phyloP scores from a whole-genome alignment of 225 moss, liverwort and hornwort genomes.

The Sphagnum tenellum region DNA sequence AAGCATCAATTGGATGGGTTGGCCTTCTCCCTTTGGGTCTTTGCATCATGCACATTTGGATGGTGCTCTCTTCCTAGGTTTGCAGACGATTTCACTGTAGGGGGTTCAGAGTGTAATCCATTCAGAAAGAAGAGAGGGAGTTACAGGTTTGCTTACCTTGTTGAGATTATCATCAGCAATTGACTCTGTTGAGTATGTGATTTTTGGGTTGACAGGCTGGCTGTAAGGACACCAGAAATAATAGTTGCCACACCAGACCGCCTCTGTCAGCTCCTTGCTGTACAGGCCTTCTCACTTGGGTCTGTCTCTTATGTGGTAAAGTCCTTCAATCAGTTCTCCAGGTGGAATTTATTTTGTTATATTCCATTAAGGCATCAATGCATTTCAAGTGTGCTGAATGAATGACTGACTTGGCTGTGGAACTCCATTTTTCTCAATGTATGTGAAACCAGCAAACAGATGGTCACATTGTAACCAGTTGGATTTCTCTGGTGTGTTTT shows the following conservation, averaged over 20 bases:
- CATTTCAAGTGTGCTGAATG: too few species aligned
- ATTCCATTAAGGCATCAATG: too few species aligned
- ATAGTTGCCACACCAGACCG: constrained; percentile 78
- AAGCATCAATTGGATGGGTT: constrained; percentile 72
- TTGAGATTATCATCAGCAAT: not conserved
- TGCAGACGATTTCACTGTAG: too few species aligned
- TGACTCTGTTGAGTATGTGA: constrained; percentile 10
- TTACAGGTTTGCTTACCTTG: not conserved
- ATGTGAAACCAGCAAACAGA: not conserved
- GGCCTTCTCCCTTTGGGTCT: too few species aligned
- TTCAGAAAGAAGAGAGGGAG: not conserved
- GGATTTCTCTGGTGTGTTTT: not conserved
- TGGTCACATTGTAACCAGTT: too few species aligned
- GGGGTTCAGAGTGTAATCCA: too few species aligned
- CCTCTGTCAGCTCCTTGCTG: constrained; percentile 45
- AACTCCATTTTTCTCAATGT: not conserved
- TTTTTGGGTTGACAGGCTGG: constrained; percentile 53
- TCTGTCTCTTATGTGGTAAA: constrained; percentile 61
- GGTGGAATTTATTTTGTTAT: too few species aligned
- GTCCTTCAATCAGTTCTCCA: not conserved
- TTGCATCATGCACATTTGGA: too few species aligned
- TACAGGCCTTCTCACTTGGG: constrained; percentile 38
- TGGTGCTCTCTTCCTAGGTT: too few species aligned
- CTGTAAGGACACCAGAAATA: constrained; percentile 54
- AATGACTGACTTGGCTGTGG: too few species aligned